Percentiles rank a stretch among this genome's conserved stretches.
phyloP scores from a whole-genome alignment of 2,329 filamentous ascomycete genomes.

The Emergomyces pasteurianus region DNA sequence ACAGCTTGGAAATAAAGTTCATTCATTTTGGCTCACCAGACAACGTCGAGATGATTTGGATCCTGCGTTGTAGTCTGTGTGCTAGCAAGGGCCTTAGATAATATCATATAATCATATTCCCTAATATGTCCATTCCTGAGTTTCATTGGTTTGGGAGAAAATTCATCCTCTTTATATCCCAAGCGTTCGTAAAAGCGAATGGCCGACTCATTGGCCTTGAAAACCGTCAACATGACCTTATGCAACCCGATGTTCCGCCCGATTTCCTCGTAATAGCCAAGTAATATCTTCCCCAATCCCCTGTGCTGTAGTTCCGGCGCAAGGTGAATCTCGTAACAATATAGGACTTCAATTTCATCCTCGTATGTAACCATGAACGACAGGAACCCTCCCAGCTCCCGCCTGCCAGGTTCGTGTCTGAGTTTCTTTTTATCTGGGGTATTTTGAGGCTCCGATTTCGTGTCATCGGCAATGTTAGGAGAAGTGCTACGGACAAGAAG shows the following conservation, averaged over 20 bases:
- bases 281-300: constrained; percentile 42
- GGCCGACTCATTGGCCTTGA: constrained; percentile 39
- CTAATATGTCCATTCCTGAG: constrained; percentile 39
- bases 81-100: constrained; percentile 34
- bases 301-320: constrained; percentile 30
- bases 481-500: constrained; percentile 27
- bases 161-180: constrained; percentile 42
- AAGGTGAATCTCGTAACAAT: constrained; percentile 53
- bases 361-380: constrained; percentile 49
- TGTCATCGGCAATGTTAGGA: not conserved
- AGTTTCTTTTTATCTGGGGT: not conserved
- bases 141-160: constrained; percentile 38
- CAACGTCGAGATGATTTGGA: not conserved
- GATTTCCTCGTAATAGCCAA: constrained; percentile 37
- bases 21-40: not conserved
- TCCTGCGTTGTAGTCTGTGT: not conserved
- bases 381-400: constrained; percentile 29
- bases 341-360: constrained; percentile 44
- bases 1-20: not conserved
- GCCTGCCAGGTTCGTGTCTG: not conserved
- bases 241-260: constrained; percentile 35
- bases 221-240: constrained; percentile 52
- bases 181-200: constrained; percentile 38
- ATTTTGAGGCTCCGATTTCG: not conserved
- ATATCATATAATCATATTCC: constrained; percentile 41